Percentiles rank a stretch among this genome's conserved stretches.
phyloP scores from a whole-genome alignment of 805 yeast species.

The Candida silvatica region DNA sequence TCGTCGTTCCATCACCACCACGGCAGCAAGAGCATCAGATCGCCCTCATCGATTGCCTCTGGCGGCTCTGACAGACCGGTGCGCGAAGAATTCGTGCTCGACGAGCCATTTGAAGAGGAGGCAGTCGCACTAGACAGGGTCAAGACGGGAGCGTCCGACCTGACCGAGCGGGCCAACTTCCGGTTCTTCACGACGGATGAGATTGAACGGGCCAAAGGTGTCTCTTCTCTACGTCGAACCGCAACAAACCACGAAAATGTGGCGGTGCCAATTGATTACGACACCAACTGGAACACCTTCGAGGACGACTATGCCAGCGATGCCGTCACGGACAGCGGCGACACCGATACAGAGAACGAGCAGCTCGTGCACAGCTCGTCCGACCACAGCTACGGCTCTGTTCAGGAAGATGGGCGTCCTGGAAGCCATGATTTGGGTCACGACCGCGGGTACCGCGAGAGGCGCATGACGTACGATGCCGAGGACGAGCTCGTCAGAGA shows the following conservation, averaged over 20 bases:
- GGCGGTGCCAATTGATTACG: constrained; percentile 51
- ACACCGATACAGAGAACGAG: not conserved
- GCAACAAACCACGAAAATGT: constrained; percentile 15
- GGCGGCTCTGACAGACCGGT: constrained; percentile 3
- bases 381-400: constrained; percentile 4
- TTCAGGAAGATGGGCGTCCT: constrained; percentile 8
- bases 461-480: constrained; percentile 2
- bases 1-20: constrained; percentile 63
- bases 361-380: not conserved
- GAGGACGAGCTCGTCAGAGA: constrained; percentile 3
- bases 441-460: constrained; percentile 7
- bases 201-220: constrained; percentile 79
- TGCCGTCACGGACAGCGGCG: not conserved
- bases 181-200: constrained; percentile 78
- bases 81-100: constrained; percentile 4
- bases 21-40: constrained; percentile 9
- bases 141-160: constrained; percentile 24
- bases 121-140: constrained; percentile 28
- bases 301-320: constrained; percentile 30
- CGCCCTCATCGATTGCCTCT: constrained; percentile 13
- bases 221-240: constrained; percentile 63
- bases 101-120: constrained; percentile 9
- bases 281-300: constrained; percentile 65
- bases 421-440: too few species aligned
- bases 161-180: constrained; percentile 40